phyloP scores from a whole-genome alignment of 805 yeast species.

The Saccharomycopsis sp. region DNA sequence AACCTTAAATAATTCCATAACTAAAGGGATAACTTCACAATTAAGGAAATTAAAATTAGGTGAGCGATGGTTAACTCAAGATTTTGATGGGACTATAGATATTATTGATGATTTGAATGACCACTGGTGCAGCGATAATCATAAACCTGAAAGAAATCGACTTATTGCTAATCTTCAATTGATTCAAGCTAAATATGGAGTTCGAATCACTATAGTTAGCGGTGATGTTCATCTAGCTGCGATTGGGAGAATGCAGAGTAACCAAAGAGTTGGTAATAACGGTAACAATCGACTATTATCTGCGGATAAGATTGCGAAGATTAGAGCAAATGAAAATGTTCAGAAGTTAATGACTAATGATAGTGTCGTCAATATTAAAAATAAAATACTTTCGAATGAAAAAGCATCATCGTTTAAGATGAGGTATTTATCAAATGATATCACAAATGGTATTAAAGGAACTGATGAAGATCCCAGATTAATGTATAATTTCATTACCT shows the following conservation, averaged over 20 bases:
- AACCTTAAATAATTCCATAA: conserved; percentile 42
- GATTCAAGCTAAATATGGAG: conserved; percentile 55
- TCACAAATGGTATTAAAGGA: conserved; percentile 31
- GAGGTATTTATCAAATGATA: too few relatives aligned
- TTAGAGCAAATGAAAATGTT: background rate
- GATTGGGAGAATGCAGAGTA: conserved; percentile 66
- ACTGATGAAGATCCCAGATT: conserved; percentile 64
- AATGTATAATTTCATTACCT: conserved; percentile 76
- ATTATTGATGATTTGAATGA: conserved; percentile 89
- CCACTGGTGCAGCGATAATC: conserved; percentile 92
- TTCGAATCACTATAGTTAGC: conserved; percentile 74
- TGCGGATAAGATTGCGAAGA: background rate
- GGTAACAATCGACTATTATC: too few relatives aligned
- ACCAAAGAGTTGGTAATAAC: too few relatives aligned
- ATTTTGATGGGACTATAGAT: conserved; percentile 87
- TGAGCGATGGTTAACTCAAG: conserved; percentile 70
- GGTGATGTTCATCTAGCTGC: conserved; percentile 95
- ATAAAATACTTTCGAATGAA: too few relatives aligned
- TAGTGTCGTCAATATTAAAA: too few relatives aligned
- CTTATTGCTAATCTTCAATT: conserved; percentile 54
- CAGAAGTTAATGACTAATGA: too few relatives aligned
- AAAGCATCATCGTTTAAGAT: too few relatives aligned
- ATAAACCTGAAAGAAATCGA: conserved; percentile 76
- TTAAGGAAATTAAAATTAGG: conserved; percentile 30
- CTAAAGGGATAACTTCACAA: conserved; percentile 1